Conservation (phyloP, 345 rosid species). For the Brassica napus region DNA sequence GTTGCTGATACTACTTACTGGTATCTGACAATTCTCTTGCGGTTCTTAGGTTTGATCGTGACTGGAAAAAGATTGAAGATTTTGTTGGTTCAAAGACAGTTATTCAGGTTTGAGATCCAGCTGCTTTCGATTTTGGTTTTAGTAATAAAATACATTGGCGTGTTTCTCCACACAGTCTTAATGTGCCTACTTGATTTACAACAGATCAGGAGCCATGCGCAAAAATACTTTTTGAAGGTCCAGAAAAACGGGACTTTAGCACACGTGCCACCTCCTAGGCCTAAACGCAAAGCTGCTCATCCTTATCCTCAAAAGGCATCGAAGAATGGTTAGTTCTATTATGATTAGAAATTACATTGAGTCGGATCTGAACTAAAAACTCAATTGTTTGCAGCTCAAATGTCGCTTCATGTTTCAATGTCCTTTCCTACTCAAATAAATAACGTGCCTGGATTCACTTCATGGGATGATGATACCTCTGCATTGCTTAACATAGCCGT, state of each 20-base stretch:
- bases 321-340: constrained; percentile 53
- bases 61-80: constrained; percentile 91
- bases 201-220: constrained; percentile 94
- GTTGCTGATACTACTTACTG: constrained; percentile 1
- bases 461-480: constrained; percentile 57
- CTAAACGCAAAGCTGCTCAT: constrained; percentile 90
- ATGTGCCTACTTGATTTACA: background rate
- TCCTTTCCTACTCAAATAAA: constrained; percentile 47
- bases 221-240: constrained; percentile 81
- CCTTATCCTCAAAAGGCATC: constrained; percentile 94
- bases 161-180: background rate
- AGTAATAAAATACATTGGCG: background rate
- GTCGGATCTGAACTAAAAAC: background rate
- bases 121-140: constrained; percentile 3
- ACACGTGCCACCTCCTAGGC: constrained; percentile 90
- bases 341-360: background rate
- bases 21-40: constrained; percentile 1
- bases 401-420: constrained; percentile 49
- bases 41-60: constrained; percentile 73
- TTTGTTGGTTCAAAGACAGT: constrained; percentile 88
- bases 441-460: constrained; percentile 44
- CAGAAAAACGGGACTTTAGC: constrained; percentile 79
- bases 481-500: constrained; percentile 43
- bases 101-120: constrained; percentile 61
- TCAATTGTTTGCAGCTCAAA: constrained; percentile 48